Conservation (phyloP, 306 rosid genomes). For the Neltuma alba region DNA sequence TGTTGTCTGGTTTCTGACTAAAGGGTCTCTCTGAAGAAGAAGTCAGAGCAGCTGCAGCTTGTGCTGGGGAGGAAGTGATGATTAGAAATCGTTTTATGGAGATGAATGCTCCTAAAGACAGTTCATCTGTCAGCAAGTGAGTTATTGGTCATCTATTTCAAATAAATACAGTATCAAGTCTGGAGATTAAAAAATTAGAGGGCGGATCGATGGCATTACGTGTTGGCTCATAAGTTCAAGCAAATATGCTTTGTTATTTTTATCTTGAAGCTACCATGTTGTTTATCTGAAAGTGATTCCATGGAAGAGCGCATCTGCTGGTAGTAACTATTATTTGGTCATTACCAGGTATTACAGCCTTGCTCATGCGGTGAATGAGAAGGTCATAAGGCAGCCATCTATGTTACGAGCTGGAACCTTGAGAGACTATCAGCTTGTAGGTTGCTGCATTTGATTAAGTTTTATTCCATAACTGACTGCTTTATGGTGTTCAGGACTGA, state of each 20-base stretch:
- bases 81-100: slow-evolving; percentile 89
- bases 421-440: slow-evolving; percentile 98
- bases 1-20: slow-evolving; percentile 40
- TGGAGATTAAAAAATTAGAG: slow-evolving; percentile 2
- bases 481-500: slow-evolving; percentile 15
- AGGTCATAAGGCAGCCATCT: slow-evolving; percentile 83
- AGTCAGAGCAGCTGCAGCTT: slow-evolving; percentile 89
- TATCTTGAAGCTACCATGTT: not conserved
- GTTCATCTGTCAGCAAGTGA: slow-evolving; percentile 93
- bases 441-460: slow-evolving; percentile 43
- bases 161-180: slow-evolving; percentile 23
- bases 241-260: not conserved
- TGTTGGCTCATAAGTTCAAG: slow-evolving; percentile 17
- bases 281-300: slow-evolving; percentile 29
- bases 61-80: slow-evolving; percentile 98
- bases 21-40: slow-evolving; percentile 99
- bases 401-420: slow-evolving; percentile 91
- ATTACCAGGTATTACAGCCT: slow-evolving; percentile 85
- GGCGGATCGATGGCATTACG: not conserved
- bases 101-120: slow-evolving; percentile 94
- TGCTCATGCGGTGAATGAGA: slow-evolving; percentile 98
- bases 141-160: slow-evolving; percentile 31
- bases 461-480: slow-evolving; percentile 25
- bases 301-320: slow-evolving; percentile 27
- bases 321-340: slow-evolving; percentile 22